Evolutionary conservation across 768 basidiomycete genomes (phyloP), one percentile per base, ranked within the genome.

Genomic region (Termitomyces sp.): DNA sequence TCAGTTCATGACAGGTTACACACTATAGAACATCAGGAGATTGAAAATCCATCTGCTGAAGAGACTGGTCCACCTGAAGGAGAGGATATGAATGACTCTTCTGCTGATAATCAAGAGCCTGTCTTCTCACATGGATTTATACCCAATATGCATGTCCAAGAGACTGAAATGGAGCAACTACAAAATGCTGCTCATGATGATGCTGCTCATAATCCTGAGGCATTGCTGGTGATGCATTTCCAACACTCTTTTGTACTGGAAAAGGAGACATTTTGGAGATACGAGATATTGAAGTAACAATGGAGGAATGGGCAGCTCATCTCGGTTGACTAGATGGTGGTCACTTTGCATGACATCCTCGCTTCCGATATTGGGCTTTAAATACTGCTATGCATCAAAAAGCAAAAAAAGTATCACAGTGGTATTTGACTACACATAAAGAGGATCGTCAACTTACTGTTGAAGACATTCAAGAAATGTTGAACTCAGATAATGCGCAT

Each of bases 21-120:
- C 18, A 64, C 58, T 46, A 52, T 63, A 11, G 49, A 51, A 39
- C 11, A 40, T 28, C 28, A 58, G 49, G 63, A 64, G 28, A 22
- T 57, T 52, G 42, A 55, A 15, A 55, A 63, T 55, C 39, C 33
- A n/a, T 32, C 32, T 15, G 58, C 59, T 53, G 12, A 39, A 20
- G 38, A 58, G 11, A 51, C 24, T 48, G 61, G 57, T 0, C 62
- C 61, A 50, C 62, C 59, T 32, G 42, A 62, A 39, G 49, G 51
- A 59, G 36, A 67, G 13, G 16, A 28, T 15, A 24, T 13, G 11
- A 32, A 42, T 48, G 54, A 61, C 33, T 15, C 13, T 8, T 55
- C 9, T 46, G 20, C 12, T 12, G 4, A 22, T 46, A 20, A 46
- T 46, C 22, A 46, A 46, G 11, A 46, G 22, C 22, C 20, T 46